phyloP scores from a whole-genome alignment of 441 rosid genomes.

The Populus trichocarpa region DNA sequence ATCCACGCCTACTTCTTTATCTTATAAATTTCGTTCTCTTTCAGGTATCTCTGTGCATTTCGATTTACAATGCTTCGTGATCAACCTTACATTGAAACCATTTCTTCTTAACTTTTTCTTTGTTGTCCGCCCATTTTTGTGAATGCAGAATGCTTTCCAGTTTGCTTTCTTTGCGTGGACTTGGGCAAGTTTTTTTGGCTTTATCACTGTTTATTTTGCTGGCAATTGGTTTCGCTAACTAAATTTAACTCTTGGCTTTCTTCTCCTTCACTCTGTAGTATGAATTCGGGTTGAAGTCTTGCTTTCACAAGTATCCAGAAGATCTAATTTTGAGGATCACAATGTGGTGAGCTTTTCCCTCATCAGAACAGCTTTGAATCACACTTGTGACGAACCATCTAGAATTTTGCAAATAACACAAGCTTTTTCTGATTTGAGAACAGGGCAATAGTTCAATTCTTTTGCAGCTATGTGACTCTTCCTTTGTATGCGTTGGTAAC shows the following conservation, averaged over 20 bases:
- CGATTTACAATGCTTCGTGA: neutral
- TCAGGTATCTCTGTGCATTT: constrained; percentile 41
- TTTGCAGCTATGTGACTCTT: constrained; percentile 86
- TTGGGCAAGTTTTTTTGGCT: constrained; percentile 27
- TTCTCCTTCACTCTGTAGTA: constrained; percentile 34
- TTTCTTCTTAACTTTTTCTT: neutral
- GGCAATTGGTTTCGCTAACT: neutral
- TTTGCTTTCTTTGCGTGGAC: constrained; percentile 88
- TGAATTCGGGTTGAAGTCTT: constrained; percentile 45
- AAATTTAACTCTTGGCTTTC: neutral
- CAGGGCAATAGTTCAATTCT: constrained; percentile 66
- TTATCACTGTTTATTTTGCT: too few relatives aligned
- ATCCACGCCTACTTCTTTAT: constrained; percentile 69
- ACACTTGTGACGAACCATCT: neutral
- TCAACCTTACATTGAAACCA: neutral
- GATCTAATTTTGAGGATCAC: constrained; percentile 59
- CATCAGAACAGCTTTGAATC: neutral
- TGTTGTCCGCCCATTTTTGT: neutral
- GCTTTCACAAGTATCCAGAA: constrained; percentile 57
- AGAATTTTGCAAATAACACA: neutral
- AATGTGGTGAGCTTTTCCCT: constrained; percentile 52
- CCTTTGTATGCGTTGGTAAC: constrained; percentile 94
- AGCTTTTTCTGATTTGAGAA: neutral
- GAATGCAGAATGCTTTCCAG: constrained; percentile 75
- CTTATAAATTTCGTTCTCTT: constrained; percentile 81